These are phyloP conservation scores for Chlamydomonas asymmetrica DNA, from an alignment of 139 green algal species.

Conservation along the genomic window DNA sequence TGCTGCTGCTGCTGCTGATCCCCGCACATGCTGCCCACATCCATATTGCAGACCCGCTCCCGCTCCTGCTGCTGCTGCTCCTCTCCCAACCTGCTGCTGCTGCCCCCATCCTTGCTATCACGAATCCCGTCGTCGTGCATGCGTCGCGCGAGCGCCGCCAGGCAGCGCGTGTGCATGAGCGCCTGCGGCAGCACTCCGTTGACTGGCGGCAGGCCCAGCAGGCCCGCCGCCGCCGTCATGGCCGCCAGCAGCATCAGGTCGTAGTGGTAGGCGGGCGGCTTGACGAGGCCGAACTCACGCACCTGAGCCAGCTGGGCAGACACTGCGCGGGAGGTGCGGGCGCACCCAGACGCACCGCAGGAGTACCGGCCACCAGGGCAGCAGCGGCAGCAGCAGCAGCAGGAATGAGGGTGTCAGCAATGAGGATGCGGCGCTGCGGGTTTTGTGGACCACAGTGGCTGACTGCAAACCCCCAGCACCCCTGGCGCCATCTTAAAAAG, in stretches of 20 bases:
- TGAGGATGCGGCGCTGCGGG: too few species aligned
- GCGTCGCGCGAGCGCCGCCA: slow-evolving; percentile 51
- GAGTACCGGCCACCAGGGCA: too few species aligned
- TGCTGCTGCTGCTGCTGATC: background rate
- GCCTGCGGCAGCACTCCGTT: slow-evolving; percentile 90
- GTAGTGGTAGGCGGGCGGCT: slow-evolving; percentile 71
- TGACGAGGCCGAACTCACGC: slow-evolving; percentile 68
- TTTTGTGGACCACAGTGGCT: too few species aligned
- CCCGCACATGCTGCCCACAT: too few species aligned
- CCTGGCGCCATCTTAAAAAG: too few species aligned
- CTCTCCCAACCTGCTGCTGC: background rate
- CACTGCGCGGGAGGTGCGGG: slow-evolving; percentile 37
- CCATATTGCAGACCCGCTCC: background rate
- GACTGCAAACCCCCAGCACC: too few species aligned
- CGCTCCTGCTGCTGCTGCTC: slow-evolving; percentile 4
- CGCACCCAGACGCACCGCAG: too few species aligned
- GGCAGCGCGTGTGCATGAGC: slow-evolving; percentile 81
- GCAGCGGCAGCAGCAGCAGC: too few species aligned
- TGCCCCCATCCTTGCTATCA: background rate
- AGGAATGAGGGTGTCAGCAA: slow-evolving; percentile 77
- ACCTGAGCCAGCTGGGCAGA: slow-evolving; percentile 76
- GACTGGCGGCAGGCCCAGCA: slow-evolving; percentile 82
- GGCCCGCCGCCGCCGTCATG: slow-evolving; percentile 67
- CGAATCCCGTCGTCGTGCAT: background rate
- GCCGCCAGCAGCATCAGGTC: slow-evolving; percentile 81